These are phyloP conservation scores for Blastocladiella britannica DNA, from an alignment of 192 early-diverging fungal species.

Conservation along the genomic window DNA sequence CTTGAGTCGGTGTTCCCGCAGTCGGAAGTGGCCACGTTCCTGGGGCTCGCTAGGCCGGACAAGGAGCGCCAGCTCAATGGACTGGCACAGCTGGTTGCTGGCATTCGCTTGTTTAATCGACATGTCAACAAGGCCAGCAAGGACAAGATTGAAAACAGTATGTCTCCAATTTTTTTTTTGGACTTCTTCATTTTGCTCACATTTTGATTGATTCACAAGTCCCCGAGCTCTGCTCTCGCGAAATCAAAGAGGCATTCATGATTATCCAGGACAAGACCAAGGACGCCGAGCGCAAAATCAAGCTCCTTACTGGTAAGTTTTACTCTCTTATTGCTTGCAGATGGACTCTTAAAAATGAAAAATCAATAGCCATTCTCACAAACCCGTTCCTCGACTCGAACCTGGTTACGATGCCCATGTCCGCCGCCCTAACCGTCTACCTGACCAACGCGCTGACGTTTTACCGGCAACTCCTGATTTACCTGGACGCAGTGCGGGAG, in stretches of 20 bases:
- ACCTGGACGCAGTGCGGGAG: conserved; percentile 33
- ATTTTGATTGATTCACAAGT: conserved; percentile 11
- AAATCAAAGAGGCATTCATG: conserved; percentile 15
- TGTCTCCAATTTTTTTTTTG: no score
- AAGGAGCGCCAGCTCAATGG: conserved; percentile 40
- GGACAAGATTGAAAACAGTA: conserved; percentile 28
- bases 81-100: conserved; percentile 30
- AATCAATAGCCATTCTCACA: background rate
- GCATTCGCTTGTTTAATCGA: conserved; percentile 38
- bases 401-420: background rate
- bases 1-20: conserved; percentile 42
- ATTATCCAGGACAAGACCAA: conserved; percentile 6
- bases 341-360: no score
- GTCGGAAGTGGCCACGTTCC: conserved; percentile 29
- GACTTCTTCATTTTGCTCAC: no score
- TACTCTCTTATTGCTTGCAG: no score
- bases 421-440: no score
- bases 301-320: no score
- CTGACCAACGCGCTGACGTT: conserved; percentile 20
- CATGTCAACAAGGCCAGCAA: conserved; percentile 30
- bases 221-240: conserved; percentile 17
- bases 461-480: conserved; percentile 28
- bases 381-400: background rate
- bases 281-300: conserved; percentile 8
- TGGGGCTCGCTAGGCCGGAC: conserved; percentile 21